A percentile compares a stretch with the other conserved stretches of the same genome.
These are phyloP conservation scores for Phytophthora capsici DNA, from an alignment of 352 stramenopile genomes.

Conservation along the genomic window DNA sequence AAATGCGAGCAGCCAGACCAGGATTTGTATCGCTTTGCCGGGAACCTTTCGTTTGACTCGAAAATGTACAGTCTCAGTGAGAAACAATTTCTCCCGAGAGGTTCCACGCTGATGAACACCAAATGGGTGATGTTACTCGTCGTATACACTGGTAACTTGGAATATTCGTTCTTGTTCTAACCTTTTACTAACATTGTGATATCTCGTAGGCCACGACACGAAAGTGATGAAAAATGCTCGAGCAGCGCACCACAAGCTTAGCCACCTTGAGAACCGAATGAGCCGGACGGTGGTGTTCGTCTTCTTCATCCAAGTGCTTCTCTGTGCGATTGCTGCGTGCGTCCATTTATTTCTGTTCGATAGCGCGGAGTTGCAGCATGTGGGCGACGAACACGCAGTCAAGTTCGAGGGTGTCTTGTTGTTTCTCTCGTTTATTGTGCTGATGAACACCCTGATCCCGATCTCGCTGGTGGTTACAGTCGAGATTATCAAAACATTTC, in stretches of 20 bases:
- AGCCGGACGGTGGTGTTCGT: slow-evolving; percentile 81
- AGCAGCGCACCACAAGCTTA: slow-evolving; percentile 83
- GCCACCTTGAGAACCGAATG: slow-evolving; percentile 80
- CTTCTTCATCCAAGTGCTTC: slow-evolving; percentile 72
- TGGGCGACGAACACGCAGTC: slow-evolving; percentile 2
- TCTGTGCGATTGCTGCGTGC: slow-evolving; percentile 64
- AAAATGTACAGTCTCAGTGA: slow-evolving; percentile 74
- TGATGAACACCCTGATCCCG: slow-evolving; percentile 93
- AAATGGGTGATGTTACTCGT: slow-evolving; percentile 75
- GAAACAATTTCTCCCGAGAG: slow-evolving; percentile 78
- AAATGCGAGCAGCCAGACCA: slow-evolving; percentile 81
- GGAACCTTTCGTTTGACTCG: slow-evolving; percentile 66
- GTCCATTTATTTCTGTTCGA: slow-evolving; percentile 41
- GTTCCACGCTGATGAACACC: slow-evolving; percentile 83
- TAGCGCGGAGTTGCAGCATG: not conserved
- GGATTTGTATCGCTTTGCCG: slow-evolving; percentile 81
- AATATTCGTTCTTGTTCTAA: not conserved
- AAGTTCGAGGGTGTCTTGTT: slow-evolving; percentile 53
- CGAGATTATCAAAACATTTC: slow-evolving; percentile 77
- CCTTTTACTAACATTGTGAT: not conserved
- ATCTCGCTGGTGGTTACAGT: slow-evolving; percentile 93
- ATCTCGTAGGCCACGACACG: slow-evolving; percentile 75
- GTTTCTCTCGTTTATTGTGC: slow-evolving; percentile 91
- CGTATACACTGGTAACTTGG: slow-evolving; percentile 65
- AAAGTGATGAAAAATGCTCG: slow-evolving; percentile 92